A percentile compares a stretch with the other conserved stretches of the same genome.
Conservation (phyloP, 495 filamentous ascomycete genomes). For the Penicilliopsis zonata region DNA sequence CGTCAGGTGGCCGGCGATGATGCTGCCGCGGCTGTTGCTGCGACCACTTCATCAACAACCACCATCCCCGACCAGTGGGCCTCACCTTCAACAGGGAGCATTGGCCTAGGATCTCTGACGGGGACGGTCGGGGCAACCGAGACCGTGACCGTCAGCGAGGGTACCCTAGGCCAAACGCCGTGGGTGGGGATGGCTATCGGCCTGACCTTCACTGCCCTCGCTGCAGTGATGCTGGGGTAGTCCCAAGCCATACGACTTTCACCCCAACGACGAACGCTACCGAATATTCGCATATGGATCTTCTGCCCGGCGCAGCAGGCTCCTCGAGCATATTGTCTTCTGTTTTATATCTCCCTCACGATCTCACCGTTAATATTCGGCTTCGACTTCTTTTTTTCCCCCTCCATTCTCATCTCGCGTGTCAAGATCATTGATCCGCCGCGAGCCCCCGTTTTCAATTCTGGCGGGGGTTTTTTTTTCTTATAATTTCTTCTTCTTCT, state of each 20-base stretch:
- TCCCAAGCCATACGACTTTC: not conserved
- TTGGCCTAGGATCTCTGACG: slow-evolving; percentile 12
- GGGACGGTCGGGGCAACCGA: slow-evolving; percentile 1
- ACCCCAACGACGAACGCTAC: no score
- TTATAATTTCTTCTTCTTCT: not conserved
- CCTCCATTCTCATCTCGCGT: no score
- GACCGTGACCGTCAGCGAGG: slow-evolving; percentile 22
- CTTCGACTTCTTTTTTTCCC: no score
- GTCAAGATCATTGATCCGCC: no score
- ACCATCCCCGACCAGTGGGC: slow-evolving; percentile 3
- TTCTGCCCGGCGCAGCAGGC: not conserved
- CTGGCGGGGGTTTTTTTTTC: no score
- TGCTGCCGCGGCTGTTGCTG: not conserved
- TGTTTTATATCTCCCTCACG: no score
- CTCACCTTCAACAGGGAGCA: slow-evolving; percentile 4
- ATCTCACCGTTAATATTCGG: no score
- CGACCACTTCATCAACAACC: not conserved
- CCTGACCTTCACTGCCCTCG: slow-evolving; percentile 29
- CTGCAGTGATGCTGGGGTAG: slow-evolving; percentile 34
- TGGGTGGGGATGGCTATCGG: slow-evolving; percentile 40
- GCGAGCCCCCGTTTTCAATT: not conserved
- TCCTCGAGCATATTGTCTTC: no score
- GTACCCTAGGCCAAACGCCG: slow-evolving; percentile 32
- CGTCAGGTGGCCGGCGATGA: not conserved
- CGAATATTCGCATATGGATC: not conserved